Evolutionary conservation across 768 basidiomycete species (phyloP).

Genomic region (Pisolithus sp.): DNA sequence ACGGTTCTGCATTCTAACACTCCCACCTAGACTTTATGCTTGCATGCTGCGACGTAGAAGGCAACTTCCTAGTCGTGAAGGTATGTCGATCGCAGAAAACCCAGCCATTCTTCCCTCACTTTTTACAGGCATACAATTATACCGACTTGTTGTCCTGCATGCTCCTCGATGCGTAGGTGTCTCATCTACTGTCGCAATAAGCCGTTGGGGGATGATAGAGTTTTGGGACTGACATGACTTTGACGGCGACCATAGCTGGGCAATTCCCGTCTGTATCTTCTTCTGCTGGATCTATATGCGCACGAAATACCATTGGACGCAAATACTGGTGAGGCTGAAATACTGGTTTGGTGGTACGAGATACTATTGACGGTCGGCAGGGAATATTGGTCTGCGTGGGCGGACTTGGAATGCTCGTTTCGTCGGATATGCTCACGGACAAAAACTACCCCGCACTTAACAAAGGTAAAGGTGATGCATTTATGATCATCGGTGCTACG

Average conservation of each 20-base stretch:
- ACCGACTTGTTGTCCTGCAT: constrained; percentile 85
- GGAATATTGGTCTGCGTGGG: constrained; percentile 67
- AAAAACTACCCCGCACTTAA: constrained; percentile 65
- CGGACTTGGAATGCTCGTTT: constrained; percentile 76
- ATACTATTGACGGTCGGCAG: constrained; percentile 27
- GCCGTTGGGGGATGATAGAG: not conserved
- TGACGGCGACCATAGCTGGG: constrained; percentile 73
- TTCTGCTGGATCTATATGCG: constrained; percentile 83
- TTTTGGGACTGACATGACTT: constrained; percentile 1
- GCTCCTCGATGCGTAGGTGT: constrained; percentile 77
- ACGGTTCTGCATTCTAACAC: constrained; percentile 2
- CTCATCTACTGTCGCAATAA: not conserved
- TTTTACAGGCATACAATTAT: constrained; percentile 66
- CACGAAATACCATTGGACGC: constrained; percentile 76
- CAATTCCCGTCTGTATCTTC: constrained; percentile 80
- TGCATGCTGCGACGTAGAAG: constrained; percentile 79
- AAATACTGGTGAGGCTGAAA: constrained; percentile 52
- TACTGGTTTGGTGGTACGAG: not conserved
- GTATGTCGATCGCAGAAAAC: constrained; percentile 23
- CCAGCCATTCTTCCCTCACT: not conserved
- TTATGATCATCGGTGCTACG: constrained; percentile 82
- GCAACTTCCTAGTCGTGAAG: constrained; percentile 81
- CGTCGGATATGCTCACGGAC: constrained; percentile 68
- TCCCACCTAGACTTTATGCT: constrained; percentile 58
- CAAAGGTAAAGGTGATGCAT: constrained; percentile 74